These are phyloP conservation scores for Rosa hybrid DNA, from an alignment of 331 rosid species.

Conservation along the genomic window DNA sequence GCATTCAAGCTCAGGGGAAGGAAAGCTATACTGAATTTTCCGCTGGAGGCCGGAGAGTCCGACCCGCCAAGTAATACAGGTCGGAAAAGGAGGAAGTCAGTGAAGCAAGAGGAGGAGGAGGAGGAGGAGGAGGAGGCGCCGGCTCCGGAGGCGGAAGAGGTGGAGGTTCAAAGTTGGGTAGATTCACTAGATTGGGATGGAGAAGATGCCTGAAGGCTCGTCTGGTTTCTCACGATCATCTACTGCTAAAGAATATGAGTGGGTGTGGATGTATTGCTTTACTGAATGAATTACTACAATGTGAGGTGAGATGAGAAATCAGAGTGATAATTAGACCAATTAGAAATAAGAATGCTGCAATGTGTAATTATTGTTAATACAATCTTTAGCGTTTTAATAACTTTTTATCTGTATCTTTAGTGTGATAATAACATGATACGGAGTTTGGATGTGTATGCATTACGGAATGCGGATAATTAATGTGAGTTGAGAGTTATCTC, in stretches of 20 bases:
- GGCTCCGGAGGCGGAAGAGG: constrained; percentile 3
- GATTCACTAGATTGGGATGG: constrained; percentile 1
- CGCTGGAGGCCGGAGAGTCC: constrained; percentile 57
- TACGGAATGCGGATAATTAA: neutral
- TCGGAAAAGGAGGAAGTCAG: constrained; percentile 48
- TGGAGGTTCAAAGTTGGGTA: constrained; percentile 25
- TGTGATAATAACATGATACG: neutral
- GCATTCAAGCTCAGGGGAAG: constrained; percentile 80
- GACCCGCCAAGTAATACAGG: constrained; percentile 32
- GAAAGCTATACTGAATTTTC: constrained; percentile 71
- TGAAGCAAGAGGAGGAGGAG: neutral
- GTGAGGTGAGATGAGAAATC: neutral
- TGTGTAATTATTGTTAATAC: neutral
- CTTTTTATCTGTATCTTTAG: neutral
- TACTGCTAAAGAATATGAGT: neutral
- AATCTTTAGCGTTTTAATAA: neutral
- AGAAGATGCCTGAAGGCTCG: neutral
- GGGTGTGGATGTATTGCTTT: neutral
- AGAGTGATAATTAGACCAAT: neutral
- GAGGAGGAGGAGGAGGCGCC: neutral
- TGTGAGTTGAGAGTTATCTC: neutral
- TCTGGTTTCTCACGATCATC: neutral
- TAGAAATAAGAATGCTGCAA: neutral
- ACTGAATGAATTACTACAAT: neutral
- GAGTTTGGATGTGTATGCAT: neutral